Percentiles rank a stretch among this genome's conserved stretches.
Conservation (phyloP, 1,139 yeast species). For the Diutina pseudorugosa region DNA sequence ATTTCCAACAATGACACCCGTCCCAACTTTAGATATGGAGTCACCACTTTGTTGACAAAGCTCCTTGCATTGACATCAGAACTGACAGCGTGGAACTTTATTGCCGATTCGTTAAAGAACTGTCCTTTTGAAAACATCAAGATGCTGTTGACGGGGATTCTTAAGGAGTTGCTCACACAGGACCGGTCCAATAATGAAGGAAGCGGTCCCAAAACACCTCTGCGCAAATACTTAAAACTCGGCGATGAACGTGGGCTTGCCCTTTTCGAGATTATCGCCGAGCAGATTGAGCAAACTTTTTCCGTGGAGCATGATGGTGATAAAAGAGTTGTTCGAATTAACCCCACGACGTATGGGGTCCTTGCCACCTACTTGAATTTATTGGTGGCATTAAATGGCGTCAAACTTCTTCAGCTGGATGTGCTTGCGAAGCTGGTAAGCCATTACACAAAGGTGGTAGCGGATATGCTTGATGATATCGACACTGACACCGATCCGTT, state of each 20-base stretch:
- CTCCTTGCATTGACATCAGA: constrained; percentile 47
- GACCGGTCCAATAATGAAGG: constrained; percentile 6
- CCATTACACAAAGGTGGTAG: neutral
- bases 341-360: constrained; percentile 19
- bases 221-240: constrained; percentile 26
- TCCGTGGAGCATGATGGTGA: constrained; percentile 7
- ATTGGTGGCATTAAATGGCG: constrained; percentile 15
- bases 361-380: constrained; percentile 45
- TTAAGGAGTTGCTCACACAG: constrained; percentile 48
- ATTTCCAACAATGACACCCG: constrained; percentile 9
- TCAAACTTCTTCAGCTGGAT: neutral
- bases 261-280: constrained; percentile 25
- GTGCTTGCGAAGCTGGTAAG: neutral
- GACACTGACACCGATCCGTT: neutral
- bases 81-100: constrained; percentile 42
- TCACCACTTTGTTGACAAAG: constrained; percentile 41
- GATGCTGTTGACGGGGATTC: constrained; percentile 47
- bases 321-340: constrained; percentile 6
- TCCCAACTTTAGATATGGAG: constrained; percentile 16
- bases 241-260: constrained; percentile 24
- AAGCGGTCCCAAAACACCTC: constrained; percentile 6
- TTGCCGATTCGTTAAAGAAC: constrained; percentile 49
- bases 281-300: constrained; percentile 21
- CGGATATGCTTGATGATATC: neutral
- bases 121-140: constrained; percentile 59